Base-by-base conservation (phyloP, 805 yeast species). In the Millerago galiae region DNA sequence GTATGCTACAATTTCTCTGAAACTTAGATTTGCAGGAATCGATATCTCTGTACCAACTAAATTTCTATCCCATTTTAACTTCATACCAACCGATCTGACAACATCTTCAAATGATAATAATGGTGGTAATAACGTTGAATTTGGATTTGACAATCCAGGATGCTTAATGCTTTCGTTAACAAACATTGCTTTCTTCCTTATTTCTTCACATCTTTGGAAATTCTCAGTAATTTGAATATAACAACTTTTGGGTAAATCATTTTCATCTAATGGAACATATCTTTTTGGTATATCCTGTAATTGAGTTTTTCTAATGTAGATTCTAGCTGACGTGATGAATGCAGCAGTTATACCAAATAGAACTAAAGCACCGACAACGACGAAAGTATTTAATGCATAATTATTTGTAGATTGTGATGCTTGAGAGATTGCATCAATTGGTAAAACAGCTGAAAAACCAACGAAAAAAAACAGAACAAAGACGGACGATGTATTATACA, bases 381-480 rank as follows among this genome's bases (percentile, higher is more conserved):
- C 86, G 48, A 90, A 81, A 3, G 91, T 77, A 58, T 89, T 87
- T 58, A 86, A 67, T 1, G 86, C 93, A 52, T 84, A 77, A 46
- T 76, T 75, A 11, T 67, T 67, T 3, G 77, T 67, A 1, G 82
- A 70, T 50, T 77, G 74, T 1, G 75, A 67, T 6, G 80, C 75
- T 54, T 75, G 81, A 1, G 71, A 70, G 46, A 89, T 78, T 26
- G 88, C 78, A 61, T 91, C 97, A 13, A 88, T 75, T 0, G 95
- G 95, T 1, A 91, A 67, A 8, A 83, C 84, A 2, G 85, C 67
- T 24, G 80, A 67, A 42, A 89, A 74, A 0, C 80, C 86, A 16
- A 83, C 52, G 42, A 74, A 65, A 1, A 70, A 49, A 2, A 65
- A 46, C 40, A 71, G 47, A 24, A 72, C 58, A 10, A 75, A 52